Base-by-base conservation (phyloP, 805 yeast species). In the Barnettozyma sucrosica region DNA sequence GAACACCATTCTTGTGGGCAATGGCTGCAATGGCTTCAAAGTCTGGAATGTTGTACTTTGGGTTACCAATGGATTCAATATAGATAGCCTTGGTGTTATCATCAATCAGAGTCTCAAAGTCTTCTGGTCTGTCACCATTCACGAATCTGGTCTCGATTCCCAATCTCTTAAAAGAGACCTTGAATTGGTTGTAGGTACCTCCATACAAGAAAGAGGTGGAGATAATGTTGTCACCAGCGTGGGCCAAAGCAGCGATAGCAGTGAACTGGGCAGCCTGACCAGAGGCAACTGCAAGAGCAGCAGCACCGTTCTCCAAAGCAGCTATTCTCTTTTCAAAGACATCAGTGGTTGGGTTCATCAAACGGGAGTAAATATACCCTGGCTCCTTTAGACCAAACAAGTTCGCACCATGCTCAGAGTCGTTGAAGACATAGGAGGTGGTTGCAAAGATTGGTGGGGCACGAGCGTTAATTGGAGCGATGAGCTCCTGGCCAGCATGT, bases 241-340 rank as follows among this genome's bases (percentile, higher is more conserved):
- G 89, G 34, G 96, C 95, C 57, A 89, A 75, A 48, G 88, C 88
- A 32, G 86, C 76, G 64, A 89, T 73, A 19, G 97, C 95, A 50
- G 85, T 64, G 55, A 89, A 80, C 66, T 90, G 97, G 24, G 98
- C 97, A 46, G 97, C 92, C 70, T 90, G 97, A 52, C 99, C 99
- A n/a, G 97, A 89, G 20, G 95, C 68, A 23, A 85, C 83, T 7
- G 96, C 95, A 47, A 92, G 69, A 4, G 96, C 98, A 50, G 85
- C 95, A 44, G 81, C 83, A 62, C 98, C 99, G 49, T 85, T 84
- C 70, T 92, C 99, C 51, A 92, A 77, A 44, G 75, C 95, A 46
- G 97, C 95, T 51, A 92, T 76, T 70, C 99, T 79, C 65, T 86
- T 80, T 70, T 92, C 99, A 53, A 92, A 85, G 23, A 86, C 92